Base-by-base conservation (phyloP, 1,284 basidiomycete genomes). In the Melampsora abietis-canadensis region DNA sequence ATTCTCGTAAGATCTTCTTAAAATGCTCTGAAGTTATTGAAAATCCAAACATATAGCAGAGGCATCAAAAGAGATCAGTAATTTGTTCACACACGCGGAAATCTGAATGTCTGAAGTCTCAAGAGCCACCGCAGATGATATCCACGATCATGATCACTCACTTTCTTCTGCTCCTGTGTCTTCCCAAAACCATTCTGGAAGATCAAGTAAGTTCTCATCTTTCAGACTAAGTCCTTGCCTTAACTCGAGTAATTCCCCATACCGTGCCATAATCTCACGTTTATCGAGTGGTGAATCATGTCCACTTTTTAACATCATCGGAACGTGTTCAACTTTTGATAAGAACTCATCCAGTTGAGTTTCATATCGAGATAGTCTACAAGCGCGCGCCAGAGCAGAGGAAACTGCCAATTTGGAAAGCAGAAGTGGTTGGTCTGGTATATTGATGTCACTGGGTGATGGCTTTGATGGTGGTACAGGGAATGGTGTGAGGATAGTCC, bases 151-250 rank as follows among this genome's bases (percentile, higher is more conserved):
- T n/a, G 14, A 17, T 8, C 8, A 64, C 68, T 37, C 12, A 72
- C 68, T 59, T 57, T 72, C 68, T 72, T 72, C 68, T 21, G 61
- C 47, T 15, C 68, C 68, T 40, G 68, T 72, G 48, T 72, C 68
- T 64, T 72, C 68, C 68, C 68, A 72, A 65, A 72, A 72, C 68
- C 68, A 72, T n/a, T 72, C 68, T 4, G 68, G 68, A n/a, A 64
- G 34, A 64, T 72, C 68, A 17, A 72, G 24, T 14, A 72, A 34
- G 47, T 72, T 72, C 51, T 72, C 68, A 31, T 72, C 68, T 30
- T 64, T 72, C 10, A 72, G 37, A 57, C 68, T 72, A 19, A 72
- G 61, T 2, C 68, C 68, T 34, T 72, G 68, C 37, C 68, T 47
- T 21, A 72, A 44, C 19, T 72, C 68, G 27, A 72, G 60, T 47